Conservation (phyloP, 179 eudicot genomes). For the Sideroxylon spinosum region DNA sequence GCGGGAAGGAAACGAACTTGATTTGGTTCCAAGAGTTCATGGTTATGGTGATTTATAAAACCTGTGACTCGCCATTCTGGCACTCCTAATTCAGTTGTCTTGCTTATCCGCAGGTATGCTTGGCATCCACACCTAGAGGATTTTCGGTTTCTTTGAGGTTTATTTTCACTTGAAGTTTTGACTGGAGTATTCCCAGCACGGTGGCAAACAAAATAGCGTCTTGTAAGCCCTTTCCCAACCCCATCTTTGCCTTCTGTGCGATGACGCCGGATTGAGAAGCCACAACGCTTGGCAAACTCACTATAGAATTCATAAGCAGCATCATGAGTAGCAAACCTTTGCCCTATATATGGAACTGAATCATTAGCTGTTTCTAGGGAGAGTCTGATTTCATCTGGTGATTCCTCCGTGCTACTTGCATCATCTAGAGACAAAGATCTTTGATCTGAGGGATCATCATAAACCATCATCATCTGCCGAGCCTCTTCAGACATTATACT, state of each 20-base stretch:
- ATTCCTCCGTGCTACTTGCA: slow-evolving; percentile 76
- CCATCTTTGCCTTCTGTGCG: slow-evolving; percentile 97
- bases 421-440: slow-evolving; percentile 79
- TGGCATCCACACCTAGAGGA: slow-evolving; percentile 94
- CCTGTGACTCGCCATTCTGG: slow-evolving; percentile 94
- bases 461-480: slow-evolving; percentile 48
- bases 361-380: slow-evolving; percentile 57
- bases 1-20: slow-evolving; percentile 98
- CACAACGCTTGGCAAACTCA: slow-evolving; percentile 79
- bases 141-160: slow-evolving; percentile 83
- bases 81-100: slow-evolving; percentile 55
- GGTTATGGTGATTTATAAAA: slow-evolving; percentile 85
- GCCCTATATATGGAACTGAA: slow-evolving; percentile 72
- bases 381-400: slow-evolving; percentile 61
- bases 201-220: slow-evolving; percentile 96
- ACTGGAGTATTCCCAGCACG: slow-evolving; percentile 92
- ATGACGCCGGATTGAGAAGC: slow-evolving; percentile 93
- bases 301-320: slow-evolving; percentile 88
- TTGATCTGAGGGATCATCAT: slow-evolving; percentile 76
- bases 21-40: slow-evolving; percentile 77
- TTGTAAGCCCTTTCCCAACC: slow-evolving; percentile 87
- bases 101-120: slow-evolving; percentile 86
- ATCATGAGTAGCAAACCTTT: slow-evolving; percentile 78
- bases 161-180: slow-evolving; percentile 55
- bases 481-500: slow-evolving; percentile 54